Evolutionary conservation across 2,329 filamentous ascomycete genomes (phyloP).

Genomic region (Plectosphaerella sp.): DNA sequence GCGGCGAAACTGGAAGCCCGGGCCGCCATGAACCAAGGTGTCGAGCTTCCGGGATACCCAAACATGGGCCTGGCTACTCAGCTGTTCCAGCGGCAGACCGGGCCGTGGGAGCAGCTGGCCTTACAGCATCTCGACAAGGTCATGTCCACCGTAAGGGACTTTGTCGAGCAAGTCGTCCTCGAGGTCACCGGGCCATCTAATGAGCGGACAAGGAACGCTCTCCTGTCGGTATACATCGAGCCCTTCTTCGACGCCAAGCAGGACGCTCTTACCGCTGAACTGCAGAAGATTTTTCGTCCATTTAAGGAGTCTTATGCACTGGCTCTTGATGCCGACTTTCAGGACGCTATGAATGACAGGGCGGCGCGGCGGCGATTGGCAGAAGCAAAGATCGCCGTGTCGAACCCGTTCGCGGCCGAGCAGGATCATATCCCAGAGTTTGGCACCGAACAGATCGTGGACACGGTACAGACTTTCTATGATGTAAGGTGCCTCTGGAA

Average conservation of each 20-base stretch:
- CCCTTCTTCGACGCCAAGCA: slow-evolving; percentile 28
- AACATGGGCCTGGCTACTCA: slow-evolving; percentile 30
- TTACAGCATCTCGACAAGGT: slow-evolving; percentile 27
- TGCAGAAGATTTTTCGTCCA: slow-evolving; percentile 33
- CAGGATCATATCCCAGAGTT: slow-evolving; percentile 19
- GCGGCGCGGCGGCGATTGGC: slow-evolving; percentile 2
- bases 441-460: slow-evolving; percentile 32
- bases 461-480: slow-evolving; percentile 40
- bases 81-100: slow-evolving; percentile 32
- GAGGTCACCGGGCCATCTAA: slow-evolving; percentile 8
- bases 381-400: not conserved
- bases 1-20: slow-evolving; percentile 21
- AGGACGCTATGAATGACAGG: slow-evolving; percentile 5
- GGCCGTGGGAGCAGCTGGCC: slow-evolving; percentile 33
- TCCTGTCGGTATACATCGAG: slow-evolving; percentile 19
- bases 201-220: slow-evolving; percentile 13
- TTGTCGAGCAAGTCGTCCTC: slow-evolving; percentile 29
- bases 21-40: slow-evolving; percentile 31
- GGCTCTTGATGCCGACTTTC: slow-evolving; percentile 27
- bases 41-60: slow-evolving; percentile 31
- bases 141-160: slow-evolving; percentile 20
- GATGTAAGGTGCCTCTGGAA: slow-evolving; percentile 22
- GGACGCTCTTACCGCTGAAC: slow-evolving; percentile 22
- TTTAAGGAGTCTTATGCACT: slow-evolving; percentile 27
- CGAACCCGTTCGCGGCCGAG: slow-evolving; percentile 1